These are phyloP conservation scores for Ascomycota sp. DNA, from an alignment of 2,329 filamentous ascomycete genomes.

Conservation along the genomic window DNA sequence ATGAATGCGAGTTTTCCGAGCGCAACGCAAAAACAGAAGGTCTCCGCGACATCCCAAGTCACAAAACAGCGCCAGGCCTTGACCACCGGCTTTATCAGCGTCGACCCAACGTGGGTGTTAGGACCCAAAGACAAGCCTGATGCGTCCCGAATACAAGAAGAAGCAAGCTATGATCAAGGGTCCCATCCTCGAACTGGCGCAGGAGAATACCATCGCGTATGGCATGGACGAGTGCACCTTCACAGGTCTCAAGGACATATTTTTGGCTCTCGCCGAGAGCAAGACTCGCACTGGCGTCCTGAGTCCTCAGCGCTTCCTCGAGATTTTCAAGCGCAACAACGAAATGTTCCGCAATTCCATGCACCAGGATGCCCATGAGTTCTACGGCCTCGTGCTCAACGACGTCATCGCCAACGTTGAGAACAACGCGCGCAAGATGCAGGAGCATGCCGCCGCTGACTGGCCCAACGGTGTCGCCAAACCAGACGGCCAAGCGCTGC, in stretches of 20 bases:
- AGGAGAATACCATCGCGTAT: constrained; percentile 61
- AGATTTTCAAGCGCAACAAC: constrained; percentile 83
- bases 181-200: constrained; percentile 66
- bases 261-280: constrained; percentile 70
- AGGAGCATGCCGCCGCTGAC: constrained; percentile 23
- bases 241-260: constrained; percentile 88
- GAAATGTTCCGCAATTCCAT: constrained; percentile 94
- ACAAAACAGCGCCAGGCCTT: constrained; percentile 34
- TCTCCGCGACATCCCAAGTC: constrained; percentile 32
- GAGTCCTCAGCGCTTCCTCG: constrained; percentile 79
- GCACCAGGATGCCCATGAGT: constrained; percentile 97
- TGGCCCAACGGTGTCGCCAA: constrained; percentile 24
- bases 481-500: constrained; percentile 22
- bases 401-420: constrained; percentile 91
- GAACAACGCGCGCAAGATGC: constrained; percentile 51
- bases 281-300: constrained; percentile 71
- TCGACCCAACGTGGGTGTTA: too few relatives aligned
- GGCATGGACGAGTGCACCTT: constrained; percentile 92
- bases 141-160: constrained; percentile 93
- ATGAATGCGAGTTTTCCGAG: constrained; percentile 24
- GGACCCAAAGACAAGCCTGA: constrained; percentile 86
- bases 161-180: constrained; percentile 80
- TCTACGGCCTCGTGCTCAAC: constrained; percentile 86
- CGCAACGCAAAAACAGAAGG: constrained; percentile 25
- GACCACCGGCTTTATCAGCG: constrained; percentile 29